Conservation (phyloP, 805 yeast species). For the Candida sphagnicola region DNA sequence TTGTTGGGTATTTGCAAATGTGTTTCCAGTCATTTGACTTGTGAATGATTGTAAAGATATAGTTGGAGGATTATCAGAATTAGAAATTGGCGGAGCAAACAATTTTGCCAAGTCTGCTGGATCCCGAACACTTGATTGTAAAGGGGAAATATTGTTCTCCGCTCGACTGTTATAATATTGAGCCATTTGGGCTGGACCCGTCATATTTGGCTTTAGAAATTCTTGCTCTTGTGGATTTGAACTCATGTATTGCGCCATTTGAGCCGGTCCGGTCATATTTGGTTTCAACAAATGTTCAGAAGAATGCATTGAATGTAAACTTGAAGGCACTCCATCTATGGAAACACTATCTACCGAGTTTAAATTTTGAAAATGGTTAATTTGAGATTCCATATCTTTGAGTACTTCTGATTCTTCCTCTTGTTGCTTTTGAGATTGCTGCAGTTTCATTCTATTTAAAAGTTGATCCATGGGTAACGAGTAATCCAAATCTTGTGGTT, state of each 20-base stretch:
- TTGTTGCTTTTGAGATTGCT: constrained; percentile 10
- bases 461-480: constrained; percentile 78
- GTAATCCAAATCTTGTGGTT: constrained; percentile 42
- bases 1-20: constrained; percentile 30
- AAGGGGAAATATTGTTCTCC: constrained; percentile 12
- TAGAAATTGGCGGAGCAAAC: constrained; percentile 15
- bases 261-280: constrained; percentile 46
- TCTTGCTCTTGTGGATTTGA: constrained; percentile 18
- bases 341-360: constrained; percentile 72
- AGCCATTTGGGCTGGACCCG: constrained; percentile 42
- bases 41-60: constrained; percentile 38
- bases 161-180: constrained; percentile 14
- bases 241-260: constrained; percentile 30
- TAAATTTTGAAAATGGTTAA: constrained; percentile 69
- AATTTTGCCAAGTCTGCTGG: constrained; percentile 34
- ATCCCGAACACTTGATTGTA: constrained; percentile 26
- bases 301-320: constrained; percentile 35
- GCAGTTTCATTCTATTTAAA: constrained; percentile 36
- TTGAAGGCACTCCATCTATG: constrained; percentile 64
- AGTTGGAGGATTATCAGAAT: constrained; percentile 17
- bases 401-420: constrained; percentile 70
- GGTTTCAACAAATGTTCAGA: constrained; percentile 27
- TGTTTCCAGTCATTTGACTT: constrained; percentile 38
- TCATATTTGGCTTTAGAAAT: constrained; percentile 36
- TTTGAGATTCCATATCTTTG: constrained; percentile 70